phyloP scores from a whole-genome alignment of 2,329 filamentous ascomycete genomes.

The Neofusicoccum cordaticola region DNA sequence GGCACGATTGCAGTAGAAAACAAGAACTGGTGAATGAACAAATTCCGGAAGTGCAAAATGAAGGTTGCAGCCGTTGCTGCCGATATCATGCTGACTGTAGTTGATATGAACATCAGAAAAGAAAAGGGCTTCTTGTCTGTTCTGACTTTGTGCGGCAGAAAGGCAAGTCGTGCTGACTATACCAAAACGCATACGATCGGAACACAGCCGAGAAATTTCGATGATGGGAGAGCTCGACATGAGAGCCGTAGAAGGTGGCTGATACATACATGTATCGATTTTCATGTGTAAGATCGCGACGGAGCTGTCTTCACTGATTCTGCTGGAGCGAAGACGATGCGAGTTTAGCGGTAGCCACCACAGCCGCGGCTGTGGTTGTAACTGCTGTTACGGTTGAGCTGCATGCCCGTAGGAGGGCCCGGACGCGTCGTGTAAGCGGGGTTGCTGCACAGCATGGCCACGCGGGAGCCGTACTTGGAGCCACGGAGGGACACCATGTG shows the following conservation, averaged over 20 bases:
- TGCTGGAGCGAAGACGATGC: not conserved
- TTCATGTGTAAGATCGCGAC: slow-evolving; percentile 13
- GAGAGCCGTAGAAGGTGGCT: slow-evolving; percentile 10
- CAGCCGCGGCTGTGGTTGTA: slow-evolving; percentile 26
- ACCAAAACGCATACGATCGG: slow-evolving; percentile 16
- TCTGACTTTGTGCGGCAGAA: slow-evolving; percentile 4
- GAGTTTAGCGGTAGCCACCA: slow-evolving; percentile 9
- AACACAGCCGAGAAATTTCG: slow-evolving; percentile 16
- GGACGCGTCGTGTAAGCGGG: slow-evolving; percentile 85
- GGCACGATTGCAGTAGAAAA: slow-evolving; percentile 11
- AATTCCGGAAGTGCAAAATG: slow-evolving; percentile 13
- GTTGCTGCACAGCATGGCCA: slow-evolving; percentile 98
- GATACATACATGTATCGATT: slow-evolving; percentile 16
- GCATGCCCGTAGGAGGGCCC: slow-evolving; percentile 70
- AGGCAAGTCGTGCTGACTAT: slow-evolving; percentile 14
- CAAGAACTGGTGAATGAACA: slow-evolving; percentile 3
- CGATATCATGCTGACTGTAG: slow-evolving; percentile 12
- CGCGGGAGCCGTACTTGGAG: slow-evolving; percentile 96
- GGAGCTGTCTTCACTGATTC: not conserved
- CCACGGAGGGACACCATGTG: slow-evolving; percentile 99
- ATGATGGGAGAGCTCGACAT: slow-evolving; percentile 15
- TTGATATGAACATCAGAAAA: slow-evolving; percentile 13
- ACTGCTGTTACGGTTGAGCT: slow-evolving; percentile 33
- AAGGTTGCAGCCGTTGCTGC: not conserved
- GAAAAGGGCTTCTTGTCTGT: not conserved